Percentiles rank a stretch among this genome's conserved stretches.
phyloP scores from a whole-genome alignment of 257 asterid species.

The Sherardia arvensis region DNA sequence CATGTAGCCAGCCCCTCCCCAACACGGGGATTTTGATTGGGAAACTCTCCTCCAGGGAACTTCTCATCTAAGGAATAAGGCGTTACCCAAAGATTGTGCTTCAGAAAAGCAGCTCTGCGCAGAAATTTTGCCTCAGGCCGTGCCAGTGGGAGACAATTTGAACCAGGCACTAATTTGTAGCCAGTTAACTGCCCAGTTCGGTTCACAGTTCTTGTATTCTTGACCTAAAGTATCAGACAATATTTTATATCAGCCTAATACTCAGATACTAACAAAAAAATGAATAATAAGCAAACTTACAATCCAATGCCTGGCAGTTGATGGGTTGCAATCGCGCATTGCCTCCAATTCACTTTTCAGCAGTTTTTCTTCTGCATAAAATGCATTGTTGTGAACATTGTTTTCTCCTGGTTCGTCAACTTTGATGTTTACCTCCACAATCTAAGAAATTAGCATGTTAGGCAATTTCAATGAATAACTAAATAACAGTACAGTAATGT shows the following conservation, averaged over 20 bases:
- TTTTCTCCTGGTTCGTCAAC: constrained; percentile 28
- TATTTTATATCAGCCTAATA: background rate
- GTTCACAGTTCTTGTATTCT: constrained; percentile 78
- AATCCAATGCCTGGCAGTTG: constrained; percentile 35
- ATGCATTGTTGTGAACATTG: constrained; percentile 32
- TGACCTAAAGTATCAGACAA: constrained; percentile 33
- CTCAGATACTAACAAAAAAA: background rate
- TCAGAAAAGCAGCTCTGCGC: constrained; percentile 81
- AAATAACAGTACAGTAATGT: background rate
- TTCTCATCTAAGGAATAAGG: constrained; percentile 27
- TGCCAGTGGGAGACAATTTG: constrained; percentile 80
- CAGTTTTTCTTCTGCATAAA: constrained; percentile 29
- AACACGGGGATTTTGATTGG: constrained; percentile 35
- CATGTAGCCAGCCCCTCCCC: constrained; percentile 38
- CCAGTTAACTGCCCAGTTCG: constrained; percentile 82
- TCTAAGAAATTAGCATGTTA: constrained; percentile 13
- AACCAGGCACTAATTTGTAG: constrained; percentile 82
- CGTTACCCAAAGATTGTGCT: constrained; percentile 65
- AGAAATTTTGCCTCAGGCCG: constrained; percentile 79
- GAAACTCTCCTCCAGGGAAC: constrained; percentile 39
- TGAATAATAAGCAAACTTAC: background rate
- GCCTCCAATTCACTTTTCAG: constrained; percentile 35
- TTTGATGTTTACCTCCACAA: constrained; percentile 29
- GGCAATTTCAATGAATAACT: background rate
- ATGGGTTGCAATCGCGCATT: constrained; percentile 32